A percentile compares a stretch with the other conserved stretches of the same genome.
phyloP scores from a whole-genome alignment of 768 basidiomycete species.

The Leccinum incarnatum region DNA sequence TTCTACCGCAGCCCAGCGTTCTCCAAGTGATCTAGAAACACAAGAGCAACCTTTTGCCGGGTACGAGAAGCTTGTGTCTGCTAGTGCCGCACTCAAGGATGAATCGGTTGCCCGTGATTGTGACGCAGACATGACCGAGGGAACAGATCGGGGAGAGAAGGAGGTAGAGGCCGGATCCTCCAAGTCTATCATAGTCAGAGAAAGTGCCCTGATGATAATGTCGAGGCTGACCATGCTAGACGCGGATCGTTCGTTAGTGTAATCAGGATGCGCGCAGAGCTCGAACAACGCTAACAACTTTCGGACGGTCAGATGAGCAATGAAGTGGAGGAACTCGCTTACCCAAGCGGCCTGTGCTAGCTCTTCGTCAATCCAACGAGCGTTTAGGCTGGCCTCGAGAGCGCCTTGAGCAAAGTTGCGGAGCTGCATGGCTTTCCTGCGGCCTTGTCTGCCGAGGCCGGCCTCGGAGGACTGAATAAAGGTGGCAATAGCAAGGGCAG shows the following conservation, averaged over 20 bases:
- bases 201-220: slow-evolving; percentile 60
- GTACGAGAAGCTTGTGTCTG: slow-evolving; percentile 7
- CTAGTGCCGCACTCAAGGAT: background rate
- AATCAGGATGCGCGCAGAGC: slow-evolving; percentile 63
- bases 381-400: slow-evolving; percentile 67
- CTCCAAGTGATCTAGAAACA: slow-evolving; percentile 46
- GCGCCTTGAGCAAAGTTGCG: slow-evolving; percentile 68
- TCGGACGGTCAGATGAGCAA: slow-evolving; percentile 8
- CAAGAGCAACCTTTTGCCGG: slow-evolving; percentile 44
- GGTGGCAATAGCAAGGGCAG: slow-evolving; percentile 61
- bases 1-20: slow-evolving; percentile 46
- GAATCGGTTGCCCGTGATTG: slow-evolving; percentile 9
- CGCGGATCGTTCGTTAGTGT: slow-evolving; percentile 50
- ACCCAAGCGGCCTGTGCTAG: slow-evolving; percentile 79
- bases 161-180: slow-evolving; percentile 50
- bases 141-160: slow-evolving; percentile 51
- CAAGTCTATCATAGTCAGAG: slow-evolving; percentile 57
- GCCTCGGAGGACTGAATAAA: slow-evolving; percentile 70
- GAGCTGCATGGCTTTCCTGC: slow-evolving; percentile 56
- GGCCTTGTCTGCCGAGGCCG: slow-evolving; percentile 47
- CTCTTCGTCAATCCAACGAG: slow-evolving; percentile 70
- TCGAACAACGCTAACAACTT: slow-evolving; percentile 74
- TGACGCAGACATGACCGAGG: slow-evolving; percentile 34
- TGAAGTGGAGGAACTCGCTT: slow-evolving; percentile 19
- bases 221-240: slow-evolving; percentile 65